Evolutionary conservation across 1,139 yeast species (phyloP).

Genomic region (Pneumocystis canis): DNA sequence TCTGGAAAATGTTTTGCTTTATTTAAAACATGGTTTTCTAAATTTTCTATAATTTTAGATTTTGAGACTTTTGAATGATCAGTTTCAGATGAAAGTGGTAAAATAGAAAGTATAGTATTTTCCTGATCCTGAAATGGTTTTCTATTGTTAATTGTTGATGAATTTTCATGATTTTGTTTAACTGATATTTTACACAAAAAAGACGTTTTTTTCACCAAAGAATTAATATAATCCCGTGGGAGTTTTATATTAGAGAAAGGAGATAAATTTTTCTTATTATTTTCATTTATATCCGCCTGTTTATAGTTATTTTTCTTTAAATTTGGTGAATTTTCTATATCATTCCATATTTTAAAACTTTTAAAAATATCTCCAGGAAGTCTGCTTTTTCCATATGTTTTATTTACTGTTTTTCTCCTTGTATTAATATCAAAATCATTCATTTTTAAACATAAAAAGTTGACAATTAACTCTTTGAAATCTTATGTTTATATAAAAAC

Average conservation of each 20-base stretch:
- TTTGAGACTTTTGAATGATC: background rate
- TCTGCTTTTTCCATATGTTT: background rate
- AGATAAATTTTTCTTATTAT: background rate
- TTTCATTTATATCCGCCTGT: background rate
- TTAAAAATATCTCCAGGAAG: background rate
- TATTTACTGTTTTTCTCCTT: background rate
- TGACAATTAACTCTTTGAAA: background rate
- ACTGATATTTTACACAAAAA: background rate
- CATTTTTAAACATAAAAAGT: background rate
- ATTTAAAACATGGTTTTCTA: background rate
- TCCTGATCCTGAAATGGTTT: background rate
- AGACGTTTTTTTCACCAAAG: background rate
- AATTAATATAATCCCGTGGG: background rate
- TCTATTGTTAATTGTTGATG: background rate
- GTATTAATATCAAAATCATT: background rate
- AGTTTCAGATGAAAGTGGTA: background rate
- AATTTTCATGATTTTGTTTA: background rate
- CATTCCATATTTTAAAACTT: background rate
- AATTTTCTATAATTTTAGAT: background rate
- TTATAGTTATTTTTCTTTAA: background rate
- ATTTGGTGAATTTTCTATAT: background rate
- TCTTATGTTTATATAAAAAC: background rate
- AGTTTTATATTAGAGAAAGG: background rate
- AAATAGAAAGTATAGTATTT: background rate
- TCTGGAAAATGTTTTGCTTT: background rate